Evolutionary conservation across 129 eudicot genomes (phyloP), one percentile per base, ranked within the genome.

Genomic region (Arctium lappa): DNA sequence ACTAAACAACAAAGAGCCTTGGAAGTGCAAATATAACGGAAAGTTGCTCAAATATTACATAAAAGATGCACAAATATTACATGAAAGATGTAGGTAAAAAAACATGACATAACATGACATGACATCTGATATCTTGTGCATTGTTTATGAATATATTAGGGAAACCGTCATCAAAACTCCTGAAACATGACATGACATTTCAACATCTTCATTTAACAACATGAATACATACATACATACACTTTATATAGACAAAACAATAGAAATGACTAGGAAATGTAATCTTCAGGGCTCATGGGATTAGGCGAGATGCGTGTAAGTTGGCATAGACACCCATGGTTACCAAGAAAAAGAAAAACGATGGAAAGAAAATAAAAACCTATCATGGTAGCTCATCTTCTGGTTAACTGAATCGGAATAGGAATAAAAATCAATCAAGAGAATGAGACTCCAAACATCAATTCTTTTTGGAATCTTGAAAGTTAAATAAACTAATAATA

Each of bases 151-250:
- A 93, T 48, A 95, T 84, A 82, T 95, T 95, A 66, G 99, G 99
- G 74, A 95, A 95, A 68, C 99, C 99, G 80, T 95, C 99, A 87
- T 86, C 92, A 50, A 95, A 95, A 83, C 92, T 95, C 99, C 99
- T 93, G 92, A 10, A 76, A 86, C 75, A 80, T 75, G 44, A 40
- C 33, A 32, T 8, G n/a, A 8, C 46, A 79, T 32, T 40, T 63
- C 70, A 79, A 42, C 8, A n/a, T 46, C 31, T 22, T 66, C 42
- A 33, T 40, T 62, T 13, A 39, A 36, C 38, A 18, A 2, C 22
- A 27, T 27, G n/a, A 75, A 5, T 79, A 34, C 69, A 79, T 75
- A 15, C 46, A 71, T 66, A 22, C 27, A 22, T 22, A 22, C 38
- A 65, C 80, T 65, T 31, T 13, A 4, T 30, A 50, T 29, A 66